phyloP scores from a whole-genome alignment of 1,284 basidiomycete species.

The Tilletia caries region DNA sequence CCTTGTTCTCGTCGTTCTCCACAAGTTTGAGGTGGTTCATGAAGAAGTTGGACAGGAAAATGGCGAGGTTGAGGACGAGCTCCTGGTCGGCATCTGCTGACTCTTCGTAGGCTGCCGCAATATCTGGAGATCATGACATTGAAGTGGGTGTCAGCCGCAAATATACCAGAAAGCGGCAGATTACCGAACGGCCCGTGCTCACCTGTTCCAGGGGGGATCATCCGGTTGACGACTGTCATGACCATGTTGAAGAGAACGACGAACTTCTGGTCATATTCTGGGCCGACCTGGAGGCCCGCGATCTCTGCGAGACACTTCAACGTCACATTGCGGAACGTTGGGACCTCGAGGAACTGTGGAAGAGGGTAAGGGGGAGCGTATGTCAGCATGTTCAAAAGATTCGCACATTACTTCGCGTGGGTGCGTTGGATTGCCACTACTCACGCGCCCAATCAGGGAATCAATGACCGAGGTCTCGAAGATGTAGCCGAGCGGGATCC shows the following conservation, averaged over 20 bases:
- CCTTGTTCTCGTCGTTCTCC: conserved; percentile 85
- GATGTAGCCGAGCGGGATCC: conserved; percentile 98
- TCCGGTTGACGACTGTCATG: conserved; percentile 53
- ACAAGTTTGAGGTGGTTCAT: conserved; percentile 78
- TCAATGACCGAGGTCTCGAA: conserved; percentile 99
- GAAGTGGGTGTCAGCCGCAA: not conserved
- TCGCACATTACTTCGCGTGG: not conserved
- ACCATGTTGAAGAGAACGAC: conserved; percentile 84
- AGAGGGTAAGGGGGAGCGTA: not conserved
- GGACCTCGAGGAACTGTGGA: conserved; percentile 83
- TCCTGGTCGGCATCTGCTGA: conserved; percentile 92
- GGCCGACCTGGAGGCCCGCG: conserved; percentile 75
- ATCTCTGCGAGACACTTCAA: conserved; percentile 98
- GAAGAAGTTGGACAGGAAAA: conserved; percentile 96
- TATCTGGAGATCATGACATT: conserved; percentile 57
- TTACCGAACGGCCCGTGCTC: conserved; percentile 18
- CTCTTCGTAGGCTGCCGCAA: conserved; percentile 84
- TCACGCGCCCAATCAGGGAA: conserved; percentile 68
- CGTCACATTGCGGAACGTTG: conserved; percentile 96
- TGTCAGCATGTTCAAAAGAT: too few species aligned
- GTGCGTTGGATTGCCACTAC: too few species aligned
- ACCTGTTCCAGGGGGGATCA: conserved; percentile 70
- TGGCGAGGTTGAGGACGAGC: conserved; percentile 90
- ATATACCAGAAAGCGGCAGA: not conserved
- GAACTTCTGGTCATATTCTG: conserved; percentile 97